Evolutionary conservation across 805 yeast genomes (phyloP), one percentile per base, ranked within the genome.

Genomic region (Sugiyamaella smithiae): DNA sequence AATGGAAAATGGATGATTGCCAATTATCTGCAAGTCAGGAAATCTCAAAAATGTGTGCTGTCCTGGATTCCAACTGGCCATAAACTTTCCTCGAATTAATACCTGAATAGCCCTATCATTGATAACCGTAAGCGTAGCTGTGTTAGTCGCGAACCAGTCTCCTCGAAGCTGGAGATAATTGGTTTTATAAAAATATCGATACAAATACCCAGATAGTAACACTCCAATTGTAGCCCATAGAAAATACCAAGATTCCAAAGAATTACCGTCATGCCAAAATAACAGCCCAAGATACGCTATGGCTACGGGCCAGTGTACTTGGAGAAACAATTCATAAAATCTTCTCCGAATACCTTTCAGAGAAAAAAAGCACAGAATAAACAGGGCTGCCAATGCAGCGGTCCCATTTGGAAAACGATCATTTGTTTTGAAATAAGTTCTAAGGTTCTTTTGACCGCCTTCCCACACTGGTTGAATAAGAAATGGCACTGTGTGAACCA

Each of bases 1-100:
- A 6, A 55, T 41, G 3, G 57, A 44, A 42, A 55, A 55, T 17
- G 58, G 58, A 33, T 55, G 58, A 41, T 54, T 53, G 5, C 51
- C 52, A 11, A 48, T 32, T 5, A 54, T 49, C 37, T 53, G 53
- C 14, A 54, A 31, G 1, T 25, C 9, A 5, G 46, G 40, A 32
- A 55, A 55, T 40, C 57, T 28, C 12, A 55, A 33, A 32, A 48
- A 53, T n/a, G 51, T 38, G 41, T 55, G 58, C 49, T 55, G 54
- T 11, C 54, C 52, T 6, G 58, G 57, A 12, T 17, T 33, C 58
- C 58, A 55, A 7, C 32, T 9, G n/a, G n/a, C 16, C 16, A 46
- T 46, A 1, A 29, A 22, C 16, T 28, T 24, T 17, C 44, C 46
- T 35, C 29, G 46, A 16, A 54, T 37, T 2, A 43, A 36, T 7